Base-by-base conservation (phyloP, 768 basidiomycete species). In the Lactarius vividus region DNA sequence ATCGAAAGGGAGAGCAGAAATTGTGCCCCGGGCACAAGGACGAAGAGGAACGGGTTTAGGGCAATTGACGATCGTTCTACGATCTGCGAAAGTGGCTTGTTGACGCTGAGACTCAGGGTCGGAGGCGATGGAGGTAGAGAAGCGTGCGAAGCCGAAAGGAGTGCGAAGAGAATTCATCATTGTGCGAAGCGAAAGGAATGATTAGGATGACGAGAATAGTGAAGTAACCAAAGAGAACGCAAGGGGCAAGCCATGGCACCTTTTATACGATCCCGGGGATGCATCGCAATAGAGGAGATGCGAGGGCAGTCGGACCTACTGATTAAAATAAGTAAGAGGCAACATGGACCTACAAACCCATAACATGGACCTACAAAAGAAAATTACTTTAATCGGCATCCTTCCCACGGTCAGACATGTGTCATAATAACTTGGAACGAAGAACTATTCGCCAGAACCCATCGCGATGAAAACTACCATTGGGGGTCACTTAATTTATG, bases 381-480 rank as follows among this genome's bases (percentile, higher is more conserved):
- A 57, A 33, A 46, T 57, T 49, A 40, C 52, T 52, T 56, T 44
- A 65, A 31, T 16, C 11, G n/a, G 26, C 54, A 52, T n/a, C 44
- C 44, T 46, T 44, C 42, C 35, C 44, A 46, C 44, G 54, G 57
- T 53, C 65, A 10, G 54, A 56, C 16, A 18, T 33, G 29, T 66
- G 65, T 66, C 65, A 66, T 42, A 54, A 66, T 42, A 54, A 15
- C 52, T 42, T 54, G 40, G 66, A 67, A 63, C 57, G 49, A 35
- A 57, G 57, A 55, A 18, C 54, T 55, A 20, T 20, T 55, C 54
- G 28, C 54, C 5, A n/a, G 44, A 46, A 46, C 44, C n/a, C n/a
- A 35, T 46, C 44, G 44, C 13, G 46, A 40, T 40, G 40, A 40
- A 40, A 18, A 13, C 46, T 49, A 9, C 23, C 46, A 26, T 26